Percentiles rank a stretch among this genome's conserved stretches.
phyloP scores from a whole-genome alignment of 768 basidiomycete species.

The Exidia glandulosa region DNA sequence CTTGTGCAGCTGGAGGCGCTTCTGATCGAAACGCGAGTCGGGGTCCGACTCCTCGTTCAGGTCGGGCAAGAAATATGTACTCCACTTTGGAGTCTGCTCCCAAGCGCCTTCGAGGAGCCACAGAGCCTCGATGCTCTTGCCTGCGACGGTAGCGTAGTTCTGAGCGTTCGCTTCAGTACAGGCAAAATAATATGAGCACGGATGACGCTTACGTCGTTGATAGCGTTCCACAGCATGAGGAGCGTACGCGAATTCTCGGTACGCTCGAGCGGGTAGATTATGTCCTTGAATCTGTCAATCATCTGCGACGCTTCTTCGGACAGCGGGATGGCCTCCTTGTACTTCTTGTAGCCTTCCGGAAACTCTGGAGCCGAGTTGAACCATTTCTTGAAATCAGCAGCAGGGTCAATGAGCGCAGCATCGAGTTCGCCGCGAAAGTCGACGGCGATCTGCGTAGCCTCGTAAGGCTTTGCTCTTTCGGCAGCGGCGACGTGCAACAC shows the following conservation, averaged over 20 bases:
- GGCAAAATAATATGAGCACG: not conserved
- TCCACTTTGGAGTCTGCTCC: constrained; percentile 50
- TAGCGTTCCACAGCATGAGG: constrained; percentile 10
- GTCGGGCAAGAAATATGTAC: constrained; percentile 27
- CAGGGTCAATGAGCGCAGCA: constrained; percentile 43
- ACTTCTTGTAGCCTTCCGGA: constrained; percentile 51
- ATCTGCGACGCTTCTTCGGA: constrained; percentile 47
- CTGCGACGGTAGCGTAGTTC: constrained; percentile 49
- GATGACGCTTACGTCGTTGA: constrained; percentile 9
- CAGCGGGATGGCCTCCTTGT: constrained; percentile 57
- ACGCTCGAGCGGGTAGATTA: constrained; percentile 47
- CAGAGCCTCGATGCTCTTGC: constrained; percentile 45
- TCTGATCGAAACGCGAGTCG: constrained; percentile 7
- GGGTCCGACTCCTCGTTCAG: constrained; percentile 19
- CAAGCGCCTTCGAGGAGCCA: constrained; percentile 51
- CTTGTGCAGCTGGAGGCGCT: constrained; percentile 9
- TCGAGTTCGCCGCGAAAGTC: constrained; percentile 58
- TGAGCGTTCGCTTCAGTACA: constrained; percentile 13
- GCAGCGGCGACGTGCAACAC: constrained; percentile 8
- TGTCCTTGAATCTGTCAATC: constrained; percentile 40
- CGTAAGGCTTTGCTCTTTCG: not conserved
- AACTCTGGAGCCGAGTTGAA: constrained; percentile 37
- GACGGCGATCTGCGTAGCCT: constrained; percentile 42
- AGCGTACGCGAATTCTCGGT: constrained; percentile 24
- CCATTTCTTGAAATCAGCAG: constrained; percentile 35